Conservation (phyloP, 768 basidiomycete species). For the Macrolepiota albuminosa region DNA sequence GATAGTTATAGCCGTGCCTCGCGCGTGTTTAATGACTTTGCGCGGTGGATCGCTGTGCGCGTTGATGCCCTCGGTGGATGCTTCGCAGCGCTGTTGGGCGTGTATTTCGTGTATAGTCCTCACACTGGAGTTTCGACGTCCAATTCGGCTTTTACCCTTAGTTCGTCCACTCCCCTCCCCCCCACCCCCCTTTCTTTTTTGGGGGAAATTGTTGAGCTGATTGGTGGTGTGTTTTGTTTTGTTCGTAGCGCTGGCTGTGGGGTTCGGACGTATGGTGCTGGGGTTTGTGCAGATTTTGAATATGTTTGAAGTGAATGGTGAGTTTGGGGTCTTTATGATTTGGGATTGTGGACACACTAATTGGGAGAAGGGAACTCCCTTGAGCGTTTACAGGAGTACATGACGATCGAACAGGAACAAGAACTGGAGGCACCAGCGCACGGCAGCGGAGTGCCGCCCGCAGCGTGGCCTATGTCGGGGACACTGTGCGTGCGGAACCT, state of each 20-base stretch:
- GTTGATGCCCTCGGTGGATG: slow-evolving; percentile 51
- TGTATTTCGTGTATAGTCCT: slow-evolving; percentile 51
- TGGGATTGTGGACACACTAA: too few species aligned
- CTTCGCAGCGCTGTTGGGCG: slow-evolving; percentile 47
- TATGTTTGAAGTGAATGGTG: slow-evolving; percentile 36
- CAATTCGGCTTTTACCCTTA: slow-evolving; percentile 13
- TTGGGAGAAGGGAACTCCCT: slow-evolving; percentile 21
- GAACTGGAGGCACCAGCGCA: slow-evolving; percentile 15
- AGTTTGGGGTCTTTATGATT: slow-evolving; percentile 15
- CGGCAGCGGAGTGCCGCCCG: slow-evolving; percentile 42
- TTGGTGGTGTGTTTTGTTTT: background rate
- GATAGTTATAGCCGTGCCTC: slow-evolving; percentile 44
- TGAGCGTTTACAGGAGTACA: slow-evolving; percentile 67
- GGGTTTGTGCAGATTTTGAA: slow-evolving; percentile 37
- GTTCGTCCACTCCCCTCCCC: background rate
- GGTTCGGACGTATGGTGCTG: slow-evolving; percentile 50
- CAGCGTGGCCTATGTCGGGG: slow-evolving; percentile 50
- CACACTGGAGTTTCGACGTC: slow-evolving; percentile 25
- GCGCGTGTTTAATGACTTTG: slow-evolving; percentile 42
- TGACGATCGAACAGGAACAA: slow-evolving; percentile 54
- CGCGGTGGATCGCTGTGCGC: slow-evolving; percentile 36
- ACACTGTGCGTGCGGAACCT: slow-evolving; percentile 4
- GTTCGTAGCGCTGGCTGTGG: slow-evolving; percentile 24
- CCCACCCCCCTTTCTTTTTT: background rate
- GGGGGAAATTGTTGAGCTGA: background rate